These are phyloP conservation scores for Apiotrichum porosum DNA, from an alignment of 1,284 basidiomycete species.

Conservation along the genomic window DNA sequence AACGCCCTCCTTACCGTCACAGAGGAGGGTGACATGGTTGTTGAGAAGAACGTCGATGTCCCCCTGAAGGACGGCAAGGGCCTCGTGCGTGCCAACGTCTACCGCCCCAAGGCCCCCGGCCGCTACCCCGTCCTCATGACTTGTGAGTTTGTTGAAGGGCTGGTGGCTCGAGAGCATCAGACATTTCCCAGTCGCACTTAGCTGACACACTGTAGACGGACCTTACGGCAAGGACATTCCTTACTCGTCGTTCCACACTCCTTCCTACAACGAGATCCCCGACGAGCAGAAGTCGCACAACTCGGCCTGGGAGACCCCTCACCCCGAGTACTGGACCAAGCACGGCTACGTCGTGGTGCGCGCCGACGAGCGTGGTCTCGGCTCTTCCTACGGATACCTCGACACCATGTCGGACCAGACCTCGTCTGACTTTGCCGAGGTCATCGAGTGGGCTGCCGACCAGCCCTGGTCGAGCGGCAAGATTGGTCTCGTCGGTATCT, in stretches of 20 bases:
- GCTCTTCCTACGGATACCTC: slow-evolving; percentile 33
- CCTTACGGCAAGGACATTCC: slow-evolving; percentile 43
- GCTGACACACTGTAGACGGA: slow-evolving; percentile 13
- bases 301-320: slow-evolving; percentile 42
- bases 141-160: no score
- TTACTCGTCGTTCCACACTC: slow-evolving; percentile 31
- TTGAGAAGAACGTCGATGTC: slow-evolving; percentile 39
- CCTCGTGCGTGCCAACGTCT: slow-evolving; percentile 36
- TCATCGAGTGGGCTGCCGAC: slow-evolving; percentile 43
- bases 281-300: slow-evolving; percentile 34
- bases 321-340: slow-evolving; percentile 38
- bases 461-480: slow-evolving; percentile 42
- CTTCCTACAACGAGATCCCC: slow-evolving; percentile 33
- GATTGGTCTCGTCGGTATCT: slow-evolving; percentile 41
- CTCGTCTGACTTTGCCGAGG: slow-evolving; percentile 34
- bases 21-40: not conserved
- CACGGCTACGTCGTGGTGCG: slow-evolving; percentile 43
- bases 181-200: no score
- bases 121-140: slow-evolving; percentile 37
- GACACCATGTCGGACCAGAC: slow-evolving; percentile 40
- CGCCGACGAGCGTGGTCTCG: slow-evolving; percentile 41
- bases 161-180: no score
- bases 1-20: slow-evolving; percentile 11
- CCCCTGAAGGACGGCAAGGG: slow-evolving; percentile 33
- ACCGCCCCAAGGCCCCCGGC: slow-evolving; percentile 24